Base-by-base conservation (phyloP, 257 asterid genomes). In the Plantago major region DNA sequence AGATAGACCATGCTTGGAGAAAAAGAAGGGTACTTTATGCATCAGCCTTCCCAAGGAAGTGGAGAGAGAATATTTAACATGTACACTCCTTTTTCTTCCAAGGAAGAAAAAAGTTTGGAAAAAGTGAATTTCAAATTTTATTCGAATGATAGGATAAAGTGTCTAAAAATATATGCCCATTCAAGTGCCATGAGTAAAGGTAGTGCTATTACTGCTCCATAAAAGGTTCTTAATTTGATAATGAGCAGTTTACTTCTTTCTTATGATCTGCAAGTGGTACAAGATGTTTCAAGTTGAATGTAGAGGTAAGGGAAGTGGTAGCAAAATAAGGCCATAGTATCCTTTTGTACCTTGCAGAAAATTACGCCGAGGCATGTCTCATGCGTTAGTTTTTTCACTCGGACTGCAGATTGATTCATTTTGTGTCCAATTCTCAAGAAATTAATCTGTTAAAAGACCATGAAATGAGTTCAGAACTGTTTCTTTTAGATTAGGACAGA, bases 171-270 rank as follows among this genome's bases (percentile, higher is more conserved):
- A 22, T 33, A 33, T 33, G 60, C 9, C 42, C 43, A 10, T 28
- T 55, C 44, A 30, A 30, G 37, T 28, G 26, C 55, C 11, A 17
- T 49, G n/a, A 7, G 17, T 17, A 17, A 14, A 28, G 60, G 43
- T 52, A 64, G 14, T 13, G 37, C 38, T 5, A 33, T 3, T 11
- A 53, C 17, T 55, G 48, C 55, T 19, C 28, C 12, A 19, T 54
- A n/a, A 9, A 46, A 0, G 49, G 64, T 46, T 57, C 40, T 22
- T 33, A 33, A 37, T 10, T 11, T 18, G 28, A 19, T 7, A 22
- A 17, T 58, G 38, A 9, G 37, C 60, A 33, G 40, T 47, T 58
- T 18, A 44, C 16, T 11, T 49, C 49, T 67, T 67, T 67, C 60
- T 58, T 65, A 18, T 58, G n/a, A 53, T 59, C 1, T 19, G 17